Base-by-base conservation (phyloP, 139 green algal genomes). In the Chlorella sp. region DNA sequence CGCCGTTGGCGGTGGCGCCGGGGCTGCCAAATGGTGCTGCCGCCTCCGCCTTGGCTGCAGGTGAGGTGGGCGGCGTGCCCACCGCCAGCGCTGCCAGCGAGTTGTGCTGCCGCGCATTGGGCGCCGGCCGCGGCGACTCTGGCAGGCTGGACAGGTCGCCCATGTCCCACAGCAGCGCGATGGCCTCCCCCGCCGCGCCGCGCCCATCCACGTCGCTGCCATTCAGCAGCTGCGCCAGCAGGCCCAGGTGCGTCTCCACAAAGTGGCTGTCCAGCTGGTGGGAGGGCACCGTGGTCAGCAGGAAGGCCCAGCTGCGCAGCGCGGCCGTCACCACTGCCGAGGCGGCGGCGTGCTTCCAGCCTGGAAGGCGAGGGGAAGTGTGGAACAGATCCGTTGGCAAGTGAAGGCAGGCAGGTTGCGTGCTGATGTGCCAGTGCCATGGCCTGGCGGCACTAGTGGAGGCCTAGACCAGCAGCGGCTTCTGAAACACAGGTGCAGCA, bases 261-360 rank as follows among this genome's bases (percentile, higher is more conserved):
- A 80, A 79, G 30, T 43, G 62, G 17, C 68, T 51, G 80, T 79
- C 79, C 77, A 76, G 79, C 68, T 69, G 48, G 13, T n/a, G 85
- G 60, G 40, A 43, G 24, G 80, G 80, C 77, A 96, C 80, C 0
- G 88, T 93, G 67, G 88, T 94, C 56, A 95, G 89, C 44, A 96
- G 86, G 51, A 96, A 89, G 3, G 93, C 74, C 93, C 92, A 96
- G 58, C 85, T 86, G 13, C 91, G 86, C 34, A 96, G 68, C 2
- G 92, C 92, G 0, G 93, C 83, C 11, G 80, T 83, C 40, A 80
- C 41, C 58, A 87, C 70, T 3, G 79, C 19, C 44, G 67, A 46
- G 16, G 32, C 41, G 26, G 58, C 77, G 1, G 58, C 40, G 24
- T 83, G 73, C 77, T 83, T 83, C 77, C 77, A 83, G 40, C 77